Evolutionary conservation across 1,284 basidiomycete species (phyloP).

Genomic region (Ustilago sp.): DNA sequence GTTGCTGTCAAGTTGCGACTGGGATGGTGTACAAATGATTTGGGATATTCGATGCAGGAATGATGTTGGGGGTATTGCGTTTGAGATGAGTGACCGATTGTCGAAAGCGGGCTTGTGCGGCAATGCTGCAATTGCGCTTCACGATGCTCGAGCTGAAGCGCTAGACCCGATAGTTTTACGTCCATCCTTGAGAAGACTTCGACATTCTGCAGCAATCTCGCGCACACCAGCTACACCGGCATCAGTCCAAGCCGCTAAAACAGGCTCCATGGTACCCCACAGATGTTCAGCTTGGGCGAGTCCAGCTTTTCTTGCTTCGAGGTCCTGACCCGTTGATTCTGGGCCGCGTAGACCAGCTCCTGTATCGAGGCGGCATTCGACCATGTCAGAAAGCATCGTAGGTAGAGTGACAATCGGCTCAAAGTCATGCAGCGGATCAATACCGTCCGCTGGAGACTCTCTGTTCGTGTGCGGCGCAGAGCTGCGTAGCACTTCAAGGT

Average conservation of each 20-base stretch:
- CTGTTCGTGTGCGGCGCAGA: background rate
- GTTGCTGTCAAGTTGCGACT: background rate
- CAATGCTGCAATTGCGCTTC: background rate
- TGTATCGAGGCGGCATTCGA: slow-evolving; percentile 27
- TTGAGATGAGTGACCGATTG: background rate
- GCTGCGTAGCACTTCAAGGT: slow-evolving; percentile 35
- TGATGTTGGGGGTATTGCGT: background rate
- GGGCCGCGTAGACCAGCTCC: background rate
- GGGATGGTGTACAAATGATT: background rate
- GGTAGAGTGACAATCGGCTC: slow-evolving; percentile 58
- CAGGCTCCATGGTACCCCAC: slow-evolving; percentile 56
- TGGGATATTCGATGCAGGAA: background rate
- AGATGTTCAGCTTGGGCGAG: slow-evolving; percentile 53
- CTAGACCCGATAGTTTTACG: slow-evolving; percentile 25
- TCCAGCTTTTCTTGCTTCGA: slow-evolving; percentile 25
- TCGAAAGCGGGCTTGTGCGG: no score
- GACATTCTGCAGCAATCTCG: slow-evolving; percentile 57
- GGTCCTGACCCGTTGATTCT: background rate
- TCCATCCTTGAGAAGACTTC: slow-evolving; percentile 51
- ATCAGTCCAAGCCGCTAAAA: slow-evolving; percentile 56
- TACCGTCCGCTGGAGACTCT: background rate
- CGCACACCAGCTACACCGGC: slow-evolving; percentile 52
- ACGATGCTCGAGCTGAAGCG: background rate
- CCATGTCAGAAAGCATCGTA: slow-evolving; percentile 41
- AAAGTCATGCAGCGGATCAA: slow-evolving; percentile 37